Evolutionary conservation across 2,329 filamentous ascomycete genomes (phyloP).

Genomic region (Dactylellina haptotyla): DNA sequence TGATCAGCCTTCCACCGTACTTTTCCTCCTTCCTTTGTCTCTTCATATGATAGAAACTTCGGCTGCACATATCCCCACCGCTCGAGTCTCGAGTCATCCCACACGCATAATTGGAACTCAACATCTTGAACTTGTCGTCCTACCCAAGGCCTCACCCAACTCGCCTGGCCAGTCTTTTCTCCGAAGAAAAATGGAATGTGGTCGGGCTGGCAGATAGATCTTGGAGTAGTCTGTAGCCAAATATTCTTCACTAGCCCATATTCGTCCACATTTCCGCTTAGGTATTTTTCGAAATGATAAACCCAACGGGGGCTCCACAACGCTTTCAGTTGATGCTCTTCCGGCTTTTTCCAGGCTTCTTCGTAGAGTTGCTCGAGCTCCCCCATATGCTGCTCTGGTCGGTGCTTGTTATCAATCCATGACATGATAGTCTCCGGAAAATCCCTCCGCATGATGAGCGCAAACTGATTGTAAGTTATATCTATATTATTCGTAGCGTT

Average conservation of each 20-base stretch:
- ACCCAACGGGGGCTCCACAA: too few species aligned
- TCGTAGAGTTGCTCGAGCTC: background rate
- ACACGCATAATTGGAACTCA: slow-evolving; percentile 2
- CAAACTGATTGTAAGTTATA: background rate
- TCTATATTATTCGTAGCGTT: too few species aligned
- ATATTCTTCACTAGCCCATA: background rate
- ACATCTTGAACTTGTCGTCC: background rate
- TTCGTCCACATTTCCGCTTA: background rate
- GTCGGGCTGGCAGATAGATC: background rate
- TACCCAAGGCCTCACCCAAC: slow-evolving; percentile 1
- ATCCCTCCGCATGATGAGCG: background rate
- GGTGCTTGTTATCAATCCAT: background rate
- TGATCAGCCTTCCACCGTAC: too few species aligned
- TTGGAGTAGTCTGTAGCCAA: background rate
- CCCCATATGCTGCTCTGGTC: background rate
- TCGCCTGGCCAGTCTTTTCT: background rate
- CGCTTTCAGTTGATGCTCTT: too few species aligned
- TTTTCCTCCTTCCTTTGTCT: background rate
- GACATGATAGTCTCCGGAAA: background rate
- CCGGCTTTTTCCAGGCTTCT: background rate
- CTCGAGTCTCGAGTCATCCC: slow-evolving; percentile 36
- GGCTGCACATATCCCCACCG: slow-evolving; percentile 15
- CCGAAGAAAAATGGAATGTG: background rate
- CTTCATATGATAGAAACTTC: background rate
- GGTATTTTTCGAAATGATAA: background rate